Evolutionary conservation across 2,329 filamentous ascomycete genomes (phyloP).

Genomic region (Aspergillus sp.): DNA sequence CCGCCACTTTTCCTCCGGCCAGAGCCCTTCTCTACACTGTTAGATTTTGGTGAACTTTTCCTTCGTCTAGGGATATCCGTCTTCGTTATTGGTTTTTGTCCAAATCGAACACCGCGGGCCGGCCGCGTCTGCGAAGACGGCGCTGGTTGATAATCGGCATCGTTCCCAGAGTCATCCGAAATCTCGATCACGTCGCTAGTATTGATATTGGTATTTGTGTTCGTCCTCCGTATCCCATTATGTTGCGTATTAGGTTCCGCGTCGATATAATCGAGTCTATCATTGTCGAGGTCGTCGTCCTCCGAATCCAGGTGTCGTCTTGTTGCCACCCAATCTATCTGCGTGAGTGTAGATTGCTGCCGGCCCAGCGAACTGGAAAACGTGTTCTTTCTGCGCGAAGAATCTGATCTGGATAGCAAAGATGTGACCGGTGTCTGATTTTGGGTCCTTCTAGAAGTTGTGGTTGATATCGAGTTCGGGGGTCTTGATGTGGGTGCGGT

Average conservation of each 20-base stretch:
- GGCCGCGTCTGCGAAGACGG: conserved; percentile 6
- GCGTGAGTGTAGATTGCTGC: conserved; percentile 34
- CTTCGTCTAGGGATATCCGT: conserved; percentile 13
- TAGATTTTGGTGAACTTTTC: conserved; percentile 3
- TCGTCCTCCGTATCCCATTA: conserved; percentile 1
- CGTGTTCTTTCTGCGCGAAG: conserved; percentile 11
- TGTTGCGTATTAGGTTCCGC: conserved; percentile 10
- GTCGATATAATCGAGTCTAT: conserved; percentile 27
- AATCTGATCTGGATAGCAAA: conserved; percentile 13
- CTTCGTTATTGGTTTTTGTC: conserved; percentile 4
- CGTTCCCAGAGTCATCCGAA: conserved; percentile 19
- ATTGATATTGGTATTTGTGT: conserved; percentile 1
- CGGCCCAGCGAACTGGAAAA: conserved; percentile 13
- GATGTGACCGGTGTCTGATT: conserved; percentile 6
- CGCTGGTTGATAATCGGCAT: conserved; percentile 15
- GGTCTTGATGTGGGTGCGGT: conserved; percentile 6
- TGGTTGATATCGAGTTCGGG: conserved; percentile 12
- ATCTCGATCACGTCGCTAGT: conserved; percentile 16
- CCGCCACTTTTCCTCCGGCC: conserved; percentile 15
- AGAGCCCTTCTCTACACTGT: conserved; percentile 8
- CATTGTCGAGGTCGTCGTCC: conserved; percentile 6
- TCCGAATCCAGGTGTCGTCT: conserved; percentile 8
- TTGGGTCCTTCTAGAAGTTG: conserved; percentile 7
- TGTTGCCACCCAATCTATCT: conserved; percentile 34
- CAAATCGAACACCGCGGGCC: conserved; percentile 5